Evolutionary conservation across 2,329 filamentous ascomycete species (phyloP), one percentile per base, ranked within the genome.

Genomic region (Exutisphaerella laricina): DNA sequence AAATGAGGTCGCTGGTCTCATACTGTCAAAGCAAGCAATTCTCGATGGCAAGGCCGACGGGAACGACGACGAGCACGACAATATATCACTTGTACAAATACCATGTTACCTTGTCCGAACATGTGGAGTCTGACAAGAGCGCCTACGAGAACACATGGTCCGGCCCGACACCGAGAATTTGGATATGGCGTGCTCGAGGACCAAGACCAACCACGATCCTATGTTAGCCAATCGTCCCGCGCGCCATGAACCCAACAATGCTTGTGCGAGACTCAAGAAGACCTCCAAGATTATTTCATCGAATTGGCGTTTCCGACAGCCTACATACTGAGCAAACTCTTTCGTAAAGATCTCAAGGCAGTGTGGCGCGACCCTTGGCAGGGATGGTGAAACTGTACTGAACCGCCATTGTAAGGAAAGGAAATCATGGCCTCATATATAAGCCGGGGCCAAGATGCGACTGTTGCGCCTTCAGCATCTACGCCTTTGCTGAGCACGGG

Each of bases 301-400:
- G 20, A 4, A 16, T 25, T n/a, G 13, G 17, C 34, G 5, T 39
- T 38, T 18, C 33, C 14, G 14, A 10, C 18, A 21, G 17, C 18
- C 14, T 10, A 21, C 26, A 18, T 3, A 25, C 10, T 5, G 8
- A 25, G 28, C 20, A 18, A 20, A 22, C 17, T 48, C 43, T 46
- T 30, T 48, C 36, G 45, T 48, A 51, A 48, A 40, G 30, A 25
- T 28, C 32, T 22, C 32, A 13, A 28, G 30, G 18, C 17, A 40
- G 9, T 22, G 28, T 45, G 39, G 22, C 43, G 29, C 18, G 31
- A 51, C 39, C 14, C 39, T 48, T 38, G 45, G 43, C 45, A 17
- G 10, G 25, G 14, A 43, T 48, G 45, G 34, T 41, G 48, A 45
- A 20, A n/a, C 18, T 16, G 23, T 28, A 9, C 21, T 25, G 39